Percentiles rank a stretch among this genome's conserved stretches.
These are phyloP conservation scores for Eucalyptus melliodora DNA, from an alignment of 345 rosid species.

Conservation along the genomic window DNA sequence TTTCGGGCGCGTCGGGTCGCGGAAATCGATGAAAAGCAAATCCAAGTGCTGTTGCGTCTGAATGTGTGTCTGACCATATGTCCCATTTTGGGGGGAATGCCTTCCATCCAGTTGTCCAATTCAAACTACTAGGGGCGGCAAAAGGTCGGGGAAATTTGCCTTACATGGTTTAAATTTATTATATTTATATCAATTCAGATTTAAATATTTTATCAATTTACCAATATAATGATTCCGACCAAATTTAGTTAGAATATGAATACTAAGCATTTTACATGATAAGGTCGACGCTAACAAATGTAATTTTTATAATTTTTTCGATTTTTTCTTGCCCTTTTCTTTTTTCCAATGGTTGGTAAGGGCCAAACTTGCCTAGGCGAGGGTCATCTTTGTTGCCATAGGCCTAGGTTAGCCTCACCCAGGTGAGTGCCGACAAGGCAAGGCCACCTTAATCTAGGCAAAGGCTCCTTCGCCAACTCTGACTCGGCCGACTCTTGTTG, in stretches of 20 bases:
- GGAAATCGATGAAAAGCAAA: not conserved
- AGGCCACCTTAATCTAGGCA: no score
- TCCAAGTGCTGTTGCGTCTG: not conserved
- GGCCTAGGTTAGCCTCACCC: no score
- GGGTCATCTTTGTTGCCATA: not conserved
- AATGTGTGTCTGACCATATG: not conserved
- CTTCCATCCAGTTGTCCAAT: not conserved
- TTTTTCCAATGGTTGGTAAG: not conserved
- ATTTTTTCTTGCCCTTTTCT: not conserved
- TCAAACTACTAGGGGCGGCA: not conserved
- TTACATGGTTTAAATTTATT: rapidly evolving
- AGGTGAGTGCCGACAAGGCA: rapidly evolving
- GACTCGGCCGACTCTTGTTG: rapidly evolving
- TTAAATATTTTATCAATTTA: rapidly evolving
- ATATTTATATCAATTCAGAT: rapidly evolving
- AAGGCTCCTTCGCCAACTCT: rapidly evolving
- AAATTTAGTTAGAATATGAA: no score
- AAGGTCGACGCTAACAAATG: rapidly evolving
- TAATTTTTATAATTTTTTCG: no score
- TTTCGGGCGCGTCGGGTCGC: not conserved
- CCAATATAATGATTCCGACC: rapidly evolving
- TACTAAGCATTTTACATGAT: no score
- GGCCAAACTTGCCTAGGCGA: rapidly evolving
- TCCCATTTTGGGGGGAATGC: not conserved
- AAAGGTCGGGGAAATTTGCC: not conserved